Evolutionary conservation across 2,329 filamentous ascomycete species (phyloP).

Genomic region (Fusarium subtropicale): DNA sequence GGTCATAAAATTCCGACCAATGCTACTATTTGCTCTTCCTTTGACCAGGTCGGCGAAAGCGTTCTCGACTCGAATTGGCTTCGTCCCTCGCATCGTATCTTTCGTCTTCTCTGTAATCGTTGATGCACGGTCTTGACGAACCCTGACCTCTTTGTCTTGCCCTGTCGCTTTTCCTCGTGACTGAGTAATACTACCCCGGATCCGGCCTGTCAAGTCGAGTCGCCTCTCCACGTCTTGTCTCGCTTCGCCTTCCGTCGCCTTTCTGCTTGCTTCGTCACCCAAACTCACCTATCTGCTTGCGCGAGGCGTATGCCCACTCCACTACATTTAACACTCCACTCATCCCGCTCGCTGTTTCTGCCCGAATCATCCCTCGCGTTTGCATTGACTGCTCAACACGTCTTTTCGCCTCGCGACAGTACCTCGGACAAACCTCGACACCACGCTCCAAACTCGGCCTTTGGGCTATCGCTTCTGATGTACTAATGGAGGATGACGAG

Average conservation of each 20-base stretch:
- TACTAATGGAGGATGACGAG: constrained; percentile 58
- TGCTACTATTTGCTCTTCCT: constrained; percentile 34
- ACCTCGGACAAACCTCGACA: constrained; percentile 17
- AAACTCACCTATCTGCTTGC: constrained; percentile 36
- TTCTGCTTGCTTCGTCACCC: constrained; percentile 32
- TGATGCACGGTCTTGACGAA: constrained; percentile 38
- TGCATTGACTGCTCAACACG: constrained; percentile 33
- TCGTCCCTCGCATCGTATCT: constrained; percentile 36
- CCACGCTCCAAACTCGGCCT: constrained; percentile 15
- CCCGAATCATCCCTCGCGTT: constrained; percentile 41
- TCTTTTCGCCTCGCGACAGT: constrained; percentile 26
- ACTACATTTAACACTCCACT: constrained; percentile 46
- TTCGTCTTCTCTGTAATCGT: constrained; percentile 29
- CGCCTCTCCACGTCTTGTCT: constrained; percentile 14
- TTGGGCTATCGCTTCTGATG: constrained; percentile 41
- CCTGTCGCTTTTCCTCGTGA: constrained; percentile 29
- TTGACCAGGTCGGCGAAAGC: constrained; percentile 34
- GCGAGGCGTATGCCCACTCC: constrained; percentile 43
- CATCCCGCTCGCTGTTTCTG: constrained; percentile 43
- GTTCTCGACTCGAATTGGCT: constrained; percentile 42
- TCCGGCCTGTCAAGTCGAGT: constrained; percentile 26
- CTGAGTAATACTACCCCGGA: constrained; percentile 21
- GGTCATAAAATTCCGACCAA: constrained; percentile 39
- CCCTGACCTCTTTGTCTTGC: constrained; percentile 29
- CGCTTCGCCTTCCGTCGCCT: constrained; percentile 15